These are phyloP conservation scores for Fraxinus pennsylvanica DNA, from an alignment of 257 asterid genomes.

Conservation along the genomic window DNA sequence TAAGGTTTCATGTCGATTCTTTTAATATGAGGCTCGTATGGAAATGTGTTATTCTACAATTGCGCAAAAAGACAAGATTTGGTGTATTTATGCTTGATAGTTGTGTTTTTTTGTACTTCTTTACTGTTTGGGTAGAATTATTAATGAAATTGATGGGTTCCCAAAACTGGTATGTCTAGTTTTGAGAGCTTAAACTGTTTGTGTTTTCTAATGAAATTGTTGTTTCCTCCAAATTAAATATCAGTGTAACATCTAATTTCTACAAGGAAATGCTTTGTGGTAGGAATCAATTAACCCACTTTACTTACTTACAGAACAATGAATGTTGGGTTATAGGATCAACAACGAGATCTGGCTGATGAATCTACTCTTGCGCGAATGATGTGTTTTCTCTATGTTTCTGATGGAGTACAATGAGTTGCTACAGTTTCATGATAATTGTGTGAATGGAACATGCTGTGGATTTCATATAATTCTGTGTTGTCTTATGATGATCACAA, in stretches of 20 bases:
- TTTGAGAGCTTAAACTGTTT: background rate
- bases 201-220: background rate
- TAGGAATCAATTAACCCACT: background rate
- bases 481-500: background rate
- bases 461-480: background rate
- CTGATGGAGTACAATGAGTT: background rate
- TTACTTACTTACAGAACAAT: background rate
- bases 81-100: background rate
- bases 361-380: background rate
- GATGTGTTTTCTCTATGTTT: background rate
- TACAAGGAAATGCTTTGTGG: background rate
- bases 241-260: background rate
- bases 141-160: background rate
- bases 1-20: background rate
- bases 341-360: background rate
- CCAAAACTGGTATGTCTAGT: background rate
- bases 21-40: background rate
- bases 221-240: background rate
- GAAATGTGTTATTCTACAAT: background rate
- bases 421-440: background rate
- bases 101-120: background rate
- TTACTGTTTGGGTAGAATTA: background rate
- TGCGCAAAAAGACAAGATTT: background rate
- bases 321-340: background rate
- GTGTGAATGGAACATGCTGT: background rate